Conservation (phyloP, 495 filamentous ascomycete genomes). For the Daldinia decipiens region DNA sequence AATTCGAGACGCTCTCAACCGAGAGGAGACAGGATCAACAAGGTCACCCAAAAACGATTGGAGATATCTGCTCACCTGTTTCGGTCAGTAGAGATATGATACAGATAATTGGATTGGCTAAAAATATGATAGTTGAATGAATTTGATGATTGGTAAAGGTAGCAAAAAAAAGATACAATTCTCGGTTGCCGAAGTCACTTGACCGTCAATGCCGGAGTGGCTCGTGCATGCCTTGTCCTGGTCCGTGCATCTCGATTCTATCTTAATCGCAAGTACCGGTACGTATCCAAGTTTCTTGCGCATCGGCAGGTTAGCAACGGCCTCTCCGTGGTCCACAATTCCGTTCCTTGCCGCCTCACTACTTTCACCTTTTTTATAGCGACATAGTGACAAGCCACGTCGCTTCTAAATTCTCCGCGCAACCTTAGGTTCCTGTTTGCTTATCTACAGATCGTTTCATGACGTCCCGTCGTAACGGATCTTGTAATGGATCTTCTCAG, state of each 20-base stretch:
- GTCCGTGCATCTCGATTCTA: constrained; percentile 13
- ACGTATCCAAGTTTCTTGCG: constrained; percentile 7
- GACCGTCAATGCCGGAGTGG: constrained; percentile 14
- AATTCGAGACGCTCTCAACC: constrained; percentile 19
- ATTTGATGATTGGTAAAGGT: constrained; percentile 36
- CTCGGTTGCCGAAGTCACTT: constrained; percentile 40
- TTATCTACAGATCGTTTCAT: constrained; percentile 12
- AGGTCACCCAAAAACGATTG: constrained; percentile 14
- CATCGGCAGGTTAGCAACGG: constrained; percentile 43
- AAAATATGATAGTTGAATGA: constrained; percentile 20
- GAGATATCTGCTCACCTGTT: constrained; percentile 19
- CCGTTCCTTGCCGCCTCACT: constrained; percentile 42
- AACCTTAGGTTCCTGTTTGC: constrained; percentile 16
- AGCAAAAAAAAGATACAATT: constrained; percentile 11
- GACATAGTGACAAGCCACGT: constrained; percentile 30
- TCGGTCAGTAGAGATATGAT: constrained; percentile 33
- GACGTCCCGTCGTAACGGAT: constrained; percentile 6
- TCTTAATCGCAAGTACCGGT: constrained; percentile 9
- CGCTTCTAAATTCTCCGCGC: constrained; percentile 22
- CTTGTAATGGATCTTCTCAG: constrained; percentile 4
- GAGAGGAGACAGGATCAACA: constrained; percentile 34
- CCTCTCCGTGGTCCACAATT: constrained; percentile 44
- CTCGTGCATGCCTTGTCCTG: neutral
- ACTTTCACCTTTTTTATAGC: constrained; percentile 18
- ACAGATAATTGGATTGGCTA: constrained; percentile 27